Base-by-base conservation (phyloP, 1,139 yeast genomes). In the Candida albicans region DNA sequence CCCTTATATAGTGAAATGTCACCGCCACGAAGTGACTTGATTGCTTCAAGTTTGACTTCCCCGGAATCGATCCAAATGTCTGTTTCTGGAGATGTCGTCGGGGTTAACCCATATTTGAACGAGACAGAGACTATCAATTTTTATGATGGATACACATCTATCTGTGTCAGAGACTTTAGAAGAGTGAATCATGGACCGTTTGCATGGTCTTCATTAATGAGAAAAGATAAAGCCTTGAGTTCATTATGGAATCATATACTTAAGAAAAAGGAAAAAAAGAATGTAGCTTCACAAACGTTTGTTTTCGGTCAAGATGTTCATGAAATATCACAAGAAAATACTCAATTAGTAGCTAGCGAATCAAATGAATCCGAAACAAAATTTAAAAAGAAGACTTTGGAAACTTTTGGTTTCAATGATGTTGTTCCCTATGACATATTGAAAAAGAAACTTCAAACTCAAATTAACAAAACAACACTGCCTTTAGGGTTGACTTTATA, bases 131-230 rank as follows among this genome's bases (percentile, higher is more conserved):
- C 61, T 0, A 67, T 75, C 36, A 68, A 73, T 47, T 71, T 77
- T 44, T 74, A 64, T 53, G 73, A 66, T 28, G 70, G 70, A 5
- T 73, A 69, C 48, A 57, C 70, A 8, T 65, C 81, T 0, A 59
- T 76, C 28, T 67, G 70, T 46, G 56, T 65, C 7, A 64, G 68
- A 33, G 70, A 64, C 39, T 49, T 49, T 33, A 56, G 74, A 35
- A 56, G 74, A 41, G 59, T 70, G 28, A 73, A 72, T 44, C 71
- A 69, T 54, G 82, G 82, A 0, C 81, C 81, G 0, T 67, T 76
- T 43, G 58, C 79, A 0, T 75, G 80, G 78, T 55, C 73, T 2
- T 66, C 80, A 0, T 41, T 75, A 18, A 62, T 79, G 61, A 70
- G 70, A 46, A 71, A 71, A 44, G 87, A 81, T 54, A 67, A 66